Base-by-base conservation (phyloP, 1,139 yeast genomes). In the Barnettozyma hawaiiensis region DNA sequence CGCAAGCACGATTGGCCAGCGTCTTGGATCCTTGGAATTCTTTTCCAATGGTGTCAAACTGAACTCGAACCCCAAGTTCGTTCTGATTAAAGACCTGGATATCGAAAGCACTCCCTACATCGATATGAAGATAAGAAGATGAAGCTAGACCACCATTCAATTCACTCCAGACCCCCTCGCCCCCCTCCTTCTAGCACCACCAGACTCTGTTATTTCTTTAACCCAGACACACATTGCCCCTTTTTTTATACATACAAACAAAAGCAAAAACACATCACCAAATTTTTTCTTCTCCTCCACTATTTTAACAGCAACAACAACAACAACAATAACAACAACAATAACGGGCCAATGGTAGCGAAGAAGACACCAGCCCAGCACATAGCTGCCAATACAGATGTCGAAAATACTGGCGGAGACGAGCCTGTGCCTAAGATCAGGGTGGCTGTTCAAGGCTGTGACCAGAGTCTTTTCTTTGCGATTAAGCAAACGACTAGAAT, bases 371-470 rank as follows among this genome's bases (percentile, higher is more conserved):
- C 23, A 21, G 14, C 34, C 27, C 16, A 28, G n/a, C 16, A 21
- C 20, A 28, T 24, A 11, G 29, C 39, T 14, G 31, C 32, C 20
- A 21, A 16, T 29, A 21, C n/a, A 10, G 32, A 32, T 4, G 12
- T 2, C 35, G 26, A 32, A 7, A n/a, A n/a, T n/a, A n/a, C n/a
- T n/a, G n/a, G n/a, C n/a, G n/a, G n/a, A n/a, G n/a, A n/a, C n/a
- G 15, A 20, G 31, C 33, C 33, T 15, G 31, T 39, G 3, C 40
- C 24, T 1, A 51, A 51, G 42, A 43, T 51, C 26, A 50, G 47
- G 18, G 37, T 50, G 5, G 50, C 50, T 12, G 43, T 53, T 15
- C 29, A 40, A 14, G 54, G 54, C 3, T n/a, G 42, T 3, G 47
- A 32, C 2, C 41, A 44, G 3, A 46, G 45, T 7, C 36, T 53